These are phyloP conservation scores for Russula abietina DNA, from an alignment of 768 basidiomycete genomes.

Conservation along the genomic window DNA sequence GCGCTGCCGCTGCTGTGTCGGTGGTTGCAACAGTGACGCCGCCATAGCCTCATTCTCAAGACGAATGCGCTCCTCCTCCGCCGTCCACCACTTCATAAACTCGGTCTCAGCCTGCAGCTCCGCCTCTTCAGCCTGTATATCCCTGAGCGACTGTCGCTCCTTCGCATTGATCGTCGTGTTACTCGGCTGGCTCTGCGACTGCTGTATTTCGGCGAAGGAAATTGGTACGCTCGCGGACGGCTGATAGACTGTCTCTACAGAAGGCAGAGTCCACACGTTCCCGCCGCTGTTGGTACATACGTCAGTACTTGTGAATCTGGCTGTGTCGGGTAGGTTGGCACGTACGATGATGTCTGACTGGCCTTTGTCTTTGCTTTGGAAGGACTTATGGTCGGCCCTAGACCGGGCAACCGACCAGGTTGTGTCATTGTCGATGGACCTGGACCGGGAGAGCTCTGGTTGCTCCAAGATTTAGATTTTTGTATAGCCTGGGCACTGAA, in stretches of 20 bases:
- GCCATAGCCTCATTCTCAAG: constrained; percentile 36
- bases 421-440: background rate
- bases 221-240: constrained; percentile 31
- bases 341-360: constrained; percentile 42
- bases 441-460: background rate
- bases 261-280: constrained; percentile 62
- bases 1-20: background rate
- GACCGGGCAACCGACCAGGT: constrained; percentile 28
- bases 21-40: background rate
- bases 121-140: constrained; percentile 84
- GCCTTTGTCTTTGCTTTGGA: constrained; percentile 27
- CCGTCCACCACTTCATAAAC: constrained; percentile 86
- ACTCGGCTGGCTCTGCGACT: constrained; percentile 58
- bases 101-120: constrained; percentile 40
- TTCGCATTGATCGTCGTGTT: constrained; percentile 31
- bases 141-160: constrained; percentile 58
- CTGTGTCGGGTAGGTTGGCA: background rate
- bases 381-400: constrained; percentile 66
- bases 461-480: constrained; percentile 9
- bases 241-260: constrained; percentile 43
- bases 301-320: background rate
- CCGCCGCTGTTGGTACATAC: constrained; percentile 31
- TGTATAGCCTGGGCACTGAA: background rate
- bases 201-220: constrained; percentile 83
- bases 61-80: constrained; percentile 69